phyloP scores from a whole-genome alignment of 1,284 basidiomycete species.

The Malassezia dermatis region DNA sequence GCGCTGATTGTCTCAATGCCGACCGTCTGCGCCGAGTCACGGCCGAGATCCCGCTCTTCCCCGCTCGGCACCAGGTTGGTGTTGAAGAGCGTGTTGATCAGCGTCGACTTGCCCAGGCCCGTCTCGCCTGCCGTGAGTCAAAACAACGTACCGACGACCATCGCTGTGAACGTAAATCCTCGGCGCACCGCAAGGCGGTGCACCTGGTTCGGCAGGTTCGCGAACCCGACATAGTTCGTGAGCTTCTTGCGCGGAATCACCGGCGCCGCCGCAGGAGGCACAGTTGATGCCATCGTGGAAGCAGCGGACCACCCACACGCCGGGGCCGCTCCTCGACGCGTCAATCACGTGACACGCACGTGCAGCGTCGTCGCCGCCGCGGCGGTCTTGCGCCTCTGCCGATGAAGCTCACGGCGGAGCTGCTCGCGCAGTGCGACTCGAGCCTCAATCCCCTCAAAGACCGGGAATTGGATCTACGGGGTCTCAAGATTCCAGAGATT shows the following conservation, averaged over 20 bases:
- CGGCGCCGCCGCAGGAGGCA: not conserved
- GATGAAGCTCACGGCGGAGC: conserved; percentile 88
- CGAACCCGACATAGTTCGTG: conserved; percentile 46
- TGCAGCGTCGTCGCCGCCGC: not conserved
- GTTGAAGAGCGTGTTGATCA: conserved; percentile 48
- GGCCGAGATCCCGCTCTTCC: conserved; percentile 36
- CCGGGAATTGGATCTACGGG: conserved; percentile 59
- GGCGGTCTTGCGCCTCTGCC: not conserved
- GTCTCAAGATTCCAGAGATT: conserved; percentile 87
- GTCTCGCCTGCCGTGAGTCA: conserved; percentile 25
- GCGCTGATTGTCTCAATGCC: conserved; percentile 47
- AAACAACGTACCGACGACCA: conserved; percentile 37
- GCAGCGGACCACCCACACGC: not conserved
- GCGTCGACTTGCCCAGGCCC: conserved; percentile 46
- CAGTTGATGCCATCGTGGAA: not conserved
- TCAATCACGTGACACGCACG: conserved; percentile 7
- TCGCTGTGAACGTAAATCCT: conserved; percentile 44
- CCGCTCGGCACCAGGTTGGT: conserved; percentile 45
- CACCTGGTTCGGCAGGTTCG: conserved; percentile 46
- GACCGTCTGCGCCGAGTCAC: conserved; percentile 42
- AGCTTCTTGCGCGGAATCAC: conserved; percentile 31
- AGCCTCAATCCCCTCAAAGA: conserved; percentile 83
- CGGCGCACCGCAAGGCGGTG: conserved; percentile 42
- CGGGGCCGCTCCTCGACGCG: not conserved
- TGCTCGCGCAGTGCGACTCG: conserved; percentile 65